phyloP scores from a whole-genome alignment of 2,329 filamentous ascomycete genomes.

The Dichotomopilus funicola region DNA sequence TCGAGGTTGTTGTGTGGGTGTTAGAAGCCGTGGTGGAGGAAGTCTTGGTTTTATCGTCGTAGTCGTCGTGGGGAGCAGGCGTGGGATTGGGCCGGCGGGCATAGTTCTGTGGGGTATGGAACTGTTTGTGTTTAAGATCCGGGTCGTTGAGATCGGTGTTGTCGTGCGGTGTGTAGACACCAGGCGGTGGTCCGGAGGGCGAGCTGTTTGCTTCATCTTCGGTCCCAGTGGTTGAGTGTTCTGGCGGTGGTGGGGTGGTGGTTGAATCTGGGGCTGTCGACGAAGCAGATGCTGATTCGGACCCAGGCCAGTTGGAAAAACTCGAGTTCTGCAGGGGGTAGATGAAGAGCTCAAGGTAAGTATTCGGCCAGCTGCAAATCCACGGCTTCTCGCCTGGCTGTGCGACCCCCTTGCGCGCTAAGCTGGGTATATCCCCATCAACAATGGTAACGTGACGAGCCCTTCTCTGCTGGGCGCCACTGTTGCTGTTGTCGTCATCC shows the following conservation, averaged over 20 bases:
- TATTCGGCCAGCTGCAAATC: constrained; percentile 54
- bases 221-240: background rate
- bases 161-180: no score
- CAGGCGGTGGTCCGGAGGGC: background rate
- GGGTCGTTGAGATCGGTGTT: background rate
- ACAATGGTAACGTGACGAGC: constrained; percentile 5
- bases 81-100: background rate
- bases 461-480: background rate
- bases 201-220: background rate
- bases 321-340: constrained; percentile 49
- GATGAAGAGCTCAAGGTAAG: constrained; percentile 50
- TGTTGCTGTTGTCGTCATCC: background rate
- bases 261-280: background rate
- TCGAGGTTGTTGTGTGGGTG: background rate
- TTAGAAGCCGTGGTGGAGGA: background rate
- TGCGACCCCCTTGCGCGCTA: constrained; percentile 35
- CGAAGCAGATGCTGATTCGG: constrained; percentile 10
- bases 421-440: constrained; percentile 21
- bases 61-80: background rate
- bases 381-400: constrained; percentile 47
- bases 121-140: background rate
- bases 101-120: background rate
- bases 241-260: background rate
- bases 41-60: background rate
- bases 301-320: constrained; percentile 13